Base-by-base conservation (phyloP, 2,329 filamentous ascomycete species). In the Venturia oleaginea region DNA sequence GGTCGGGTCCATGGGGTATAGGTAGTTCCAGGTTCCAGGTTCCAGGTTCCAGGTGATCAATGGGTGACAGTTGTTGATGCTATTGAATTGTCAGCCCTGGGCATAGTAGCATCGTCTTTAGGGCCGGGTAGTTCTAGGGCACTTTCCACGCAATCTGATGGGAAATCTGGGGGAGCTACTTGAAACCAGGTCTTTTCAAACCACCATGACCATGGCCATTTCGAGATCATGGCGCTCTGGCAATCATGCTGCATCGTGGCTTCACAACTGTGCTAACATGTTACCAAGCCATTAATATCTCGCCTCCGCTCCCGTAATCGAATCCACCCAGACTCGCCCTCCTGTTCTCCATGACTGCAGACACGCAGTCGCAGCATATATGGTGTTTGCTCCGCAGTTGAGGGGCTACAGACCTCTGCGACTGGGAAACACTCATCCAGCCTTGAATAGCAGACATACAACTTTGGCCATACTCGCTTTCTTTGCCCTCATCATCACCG, bases 341-440 rank as follows among this genome's bases (percentile, higher is more conserved):
- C 30, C 51, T 32, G 3, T 17, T 54, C 48, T 11, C 51, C 30
- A 57, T 57, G 51, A 57, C 27, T 8, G 51, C 51, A 19, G 30
- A 22, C 51, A 30, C 51, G 51, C 51, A 51, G 46, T 51, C 46
- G 51, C 30, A 34, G 27, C 51, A 34, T 34, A 34, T 19, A 57
- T 57, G 51, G 51, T 65, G 64, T 43, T 65, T 34, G 37, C 59
- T 24, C 64, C 64, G 11, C 64, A 65, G 59, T 43, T 63, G 22
- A 37, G 61, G 19, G 64, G 64, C 19, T 65, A 62, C 43, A 57
- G 32, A 43, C 64, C 64, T 34, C 61, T 65, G 30, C 40, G 64
- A 32, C 37, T 65, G 32, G 64, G 64, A 24, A 63, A 43, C n/a
- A 11, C 24, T 24, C 64, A 65, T 11, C 32, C 42, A 13, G 34